Percentiles rank a stretch among this genome's conserved stretches.
phyloP scores from a whole-genome alignment of 805 yeast genomes.

The Starmerella bombicola region DNA sequence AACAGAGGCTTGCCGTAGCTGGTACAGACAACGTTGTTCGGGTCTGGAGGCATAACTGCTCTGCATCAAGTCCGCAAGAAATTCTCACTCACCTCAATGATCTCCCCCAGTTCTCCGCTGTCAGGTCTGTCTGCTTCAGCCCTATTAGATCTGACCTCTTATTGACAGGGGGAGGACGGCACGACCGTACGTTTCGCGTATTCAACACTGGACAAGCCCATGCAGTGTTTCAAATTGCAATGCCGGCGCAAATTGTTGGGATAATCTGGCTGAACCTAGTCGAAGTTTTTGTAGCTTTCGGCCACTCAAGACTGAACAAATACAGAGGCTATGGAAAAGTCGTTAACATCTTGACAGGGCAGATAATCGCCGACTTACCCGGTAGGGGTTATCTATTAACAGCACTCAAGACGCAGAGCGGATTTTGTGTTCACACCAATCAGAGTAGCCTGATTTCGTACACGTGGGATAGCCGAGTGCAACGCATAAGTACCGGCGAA shows the following conservation, averaged over 20 bases:
- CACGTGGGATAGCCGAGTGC: constrained; percentile 5
- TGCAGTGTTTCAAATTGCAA: constrained; percentile 1
- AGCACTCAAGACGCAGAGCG: constrained; percentile 10
- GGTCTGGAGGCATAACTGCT: constrained; percentile 6
- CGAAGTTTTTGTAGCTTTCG: constrained; percentile 16
- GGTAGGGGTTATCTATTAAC: constrained; percentile 11
- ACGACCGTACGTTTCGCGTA: constrained; percentile 11
- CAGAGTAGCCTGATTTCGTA: neutral
- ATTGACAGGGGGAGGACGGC: constrained; percentile 16
- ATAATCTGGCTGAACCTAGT: constrained; percentile 13
- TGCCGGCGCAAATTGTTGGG: constrained; percentile 17
- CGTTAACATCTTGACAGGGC: constrained; percentile 2
- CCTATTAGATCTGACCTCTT: constrained; percentile 7
- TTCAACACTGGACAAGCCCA: neutral
- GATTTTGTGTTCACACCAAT: constrained; percentile 13
- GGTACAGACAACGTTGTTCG: constrained; percentile 4
- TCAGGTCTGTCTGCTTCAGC: constrained; percentile 10
- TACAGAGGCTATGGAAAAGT: constrained; percentile 12
- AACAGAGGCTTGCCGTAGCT: constrained; percentile 3
- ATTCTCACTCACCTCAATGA: neutral
- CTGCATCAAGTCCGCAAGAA: neutral
- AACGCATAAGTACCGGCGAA: neutral
- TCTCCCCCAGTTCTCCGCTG: constrained; percentile 5
- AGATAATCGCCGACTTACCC: constrained; percentile 11
- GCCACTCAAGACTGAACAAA: constrained; percentile 12